Conservation (phyloP, 129 eudicot species). For the Flaveria linearis region DNA sequence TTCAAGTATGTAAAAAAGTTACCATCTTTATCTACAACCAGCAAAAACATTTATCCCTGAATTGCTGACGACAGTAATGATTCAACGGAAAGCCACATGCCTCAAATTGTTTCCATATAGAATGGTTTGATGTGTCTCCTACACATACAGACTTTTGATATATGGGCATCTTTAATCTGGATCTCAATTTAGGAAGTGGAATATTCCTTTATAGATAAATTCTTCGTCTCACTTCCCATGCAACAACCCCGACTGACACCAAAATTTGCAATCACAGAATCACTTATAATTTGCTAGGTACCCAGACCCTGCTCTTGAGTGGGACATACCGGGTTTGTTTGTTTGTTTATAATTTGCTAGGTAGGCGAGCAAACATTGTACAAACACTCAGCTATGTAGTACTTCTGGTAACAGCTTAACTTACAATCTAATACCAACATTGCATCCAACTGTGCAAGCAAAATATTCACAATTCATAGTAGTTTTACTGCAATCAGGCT, state of each 20-base stretch:
- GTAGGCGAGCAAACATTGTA: conserved; percentile 14
- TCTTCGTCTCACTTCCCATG: neutral
- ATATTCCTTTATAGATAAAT: neutral
- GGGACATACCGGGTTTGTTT: too few relatives aligned
- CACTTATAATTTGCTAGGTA: conserved; percentile 18
- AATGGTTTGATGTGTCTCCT: neutral
- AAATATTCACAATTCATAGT: neutral
- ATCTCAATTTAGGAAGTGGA: neutral
- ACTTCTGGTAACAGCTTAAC: too few relatives aligned
- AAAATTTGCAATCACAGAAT: conserved; percentile 14
- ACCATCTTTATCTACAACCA: neutral
- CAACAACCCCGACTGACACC: conserved; percentile 5
- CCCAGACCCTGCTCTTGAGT: too few relatives aligned
- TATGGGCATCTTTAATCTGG: neutral
- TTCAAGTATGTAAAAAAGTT: conserved; percentile 7
- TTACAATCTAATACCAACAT: too few relatives aligned
- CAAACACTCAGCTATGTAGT: neutral
- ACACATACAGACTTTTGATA: neutral
- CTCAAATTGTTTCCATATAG: neutral
- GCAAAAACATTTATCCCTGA: neutral
- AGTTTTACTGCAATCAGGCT: conserved; percentile 10
- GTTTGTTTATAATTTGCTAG: conserved; percentile 20
- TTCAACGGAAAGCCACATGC: conserved; percentile 2
- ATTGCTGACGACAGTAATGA: neutral
- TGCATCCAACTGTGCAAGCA: conserved; percentile 10